Evolutionary conservation across 2,329 filamentous ascomycete genomes (phyloP).

Genomic region (Kalaharituber pfeilii): DNA sequence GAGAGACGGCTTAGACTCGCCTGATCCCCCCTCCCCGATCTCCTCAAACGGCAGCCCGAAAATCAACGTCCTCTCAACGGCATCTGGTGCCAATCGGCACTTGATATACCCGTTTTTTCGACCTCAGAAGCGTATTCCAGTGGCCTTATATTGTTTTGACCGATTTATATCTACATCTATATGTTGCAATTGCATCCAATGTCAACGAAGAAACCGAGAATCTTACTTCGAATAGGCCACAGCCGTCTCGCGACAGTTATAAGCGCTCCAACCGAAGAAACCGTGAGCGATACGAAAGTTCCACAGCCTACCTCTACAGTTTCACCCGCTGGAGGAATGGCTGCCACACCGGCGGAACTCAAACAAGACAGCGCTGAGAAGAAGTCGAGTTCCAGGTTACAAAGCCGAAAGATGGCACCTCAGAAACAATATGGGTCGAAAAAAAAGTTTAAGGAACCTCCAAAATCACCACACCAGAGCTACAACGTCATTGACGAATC

Average conservation of each 20-base stretch:
- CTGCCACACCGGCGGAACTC: not conserved
- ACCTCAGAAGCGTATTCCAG: too few species aligned
- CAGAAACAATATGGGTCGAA: not conserved
- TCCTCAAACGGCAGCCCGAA: too few species aligned
- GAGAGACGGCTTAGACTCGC: too few species aligned
- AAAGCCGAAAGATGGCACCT: not conserved
- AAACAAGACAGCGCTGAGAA: not conserved
- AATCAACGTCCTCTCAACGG: too few species aligned
- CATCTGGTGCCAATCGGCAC: too few species aligned
- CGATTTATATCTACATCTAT: too few species aligned
- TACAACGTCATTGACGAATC: not conserved
- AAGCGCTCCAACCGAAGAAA: slow-evolving; percentile 1
- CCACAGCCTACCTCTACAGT: not conserved
- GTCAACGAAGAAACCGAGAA: not conserved
- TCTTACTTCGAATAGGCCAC: not conserved
- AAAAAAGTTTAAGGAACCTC: not conserved
- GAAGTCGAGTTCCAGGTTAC: not conserved
- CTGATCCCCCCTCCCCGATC: too few species aligned
- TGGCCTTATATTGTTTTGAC: too few species aligned
- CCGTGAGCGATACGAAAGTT: not conserved
- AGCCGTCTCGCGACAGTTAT: not conserved
- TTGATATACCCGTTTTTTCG: too few species aligned
- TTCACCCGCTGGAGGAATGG: not conserved
- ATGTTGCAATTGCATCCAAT: not conserved
- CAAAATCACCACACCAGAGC: not conserved